Percentiles rank a stretch among this genome's conserved stretches.
These are phyloP conservation scores for Lyophyllum decastes DNA, from an alignment of 768 basidiomycete species.

Conservation along the genomic window DNA sequence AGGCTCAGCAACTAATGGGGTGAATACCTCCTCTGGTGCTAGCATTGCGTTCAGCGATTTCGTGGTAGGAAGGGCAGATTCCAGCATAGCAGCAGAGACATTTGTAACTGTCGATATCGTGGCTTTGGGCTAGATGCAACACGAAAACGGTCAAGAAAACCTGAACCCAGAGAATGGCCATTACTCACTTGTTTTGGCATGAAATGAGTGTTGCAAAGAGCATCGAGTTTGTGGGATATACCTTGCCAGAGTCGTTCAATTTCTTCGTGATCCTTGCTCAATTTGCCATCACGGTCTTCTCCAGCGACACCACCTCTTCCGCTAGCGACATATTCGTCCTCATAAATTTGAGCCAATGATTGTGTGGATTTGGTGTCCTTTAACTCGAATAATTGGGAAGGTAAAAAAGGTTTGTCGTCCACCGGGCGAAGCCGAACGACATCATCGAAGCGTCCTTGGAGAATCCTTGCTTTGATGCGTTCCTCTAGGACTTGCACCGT, in stretches of 20 bases:
- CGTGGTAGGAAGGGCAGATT: slow-evolving; percentile 88
- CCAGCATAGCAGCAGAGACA: slow-evolving; percentile 76
- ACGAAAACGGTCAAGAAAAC: not conserved
- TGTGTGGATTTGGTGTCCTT: slow-evolving; percentile 87
- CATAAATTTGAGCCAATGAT: slow-evolving; percentile 95
- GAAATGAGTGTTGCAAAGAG: slow-evolving; percentile 93
- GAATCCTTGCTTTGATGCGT: slow-evolving; percentile 85
- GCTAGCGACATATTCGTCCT: slow-evolving; percentile 82
- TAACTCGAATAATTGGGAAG: slow-evolving; percentile 86
- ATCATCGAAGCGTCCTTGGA: slow-evolving; percentile 87
- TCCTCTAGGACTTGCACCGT: slow-evolving; percentile 82
- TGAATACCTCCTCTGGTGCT: slow-evolving; percentile 91
- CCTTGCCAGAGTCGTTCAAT: slow-evolving; percentile 83
- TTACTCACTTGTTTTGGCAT: slow-evolving; percentile 84
- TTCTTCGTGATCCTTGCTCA: slow-evolving; percentile 87
- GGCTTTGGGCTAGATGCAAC: slow-evolving; percentile 72
- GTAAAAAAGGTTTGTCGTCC: slow-evolving; percentile 88
- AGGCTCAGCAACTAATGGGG: slow-evolving; percentile 54
- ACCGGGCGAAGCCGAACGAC: slow-evolving; percentile 79
- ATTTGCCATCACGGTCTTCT: slow-evolving; percentile 87
- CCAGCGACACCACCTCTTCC: slow-evolving; percentile 52
- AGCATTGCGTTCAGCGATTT: slow-evolving; percentile 77
- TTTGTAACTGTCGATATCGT: slow-evolving; percentile 84
- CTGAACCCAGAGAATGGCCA: not conserved
- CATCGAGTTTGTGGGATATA: slow-evolving; percentile 87